Percentiles rank a stretch among this genome's conserved stretches.
phyloP scores from a whole-genome alignment of 2,329 filamentous ascomycete species.

The Sphaerulina musiva region DNA sequence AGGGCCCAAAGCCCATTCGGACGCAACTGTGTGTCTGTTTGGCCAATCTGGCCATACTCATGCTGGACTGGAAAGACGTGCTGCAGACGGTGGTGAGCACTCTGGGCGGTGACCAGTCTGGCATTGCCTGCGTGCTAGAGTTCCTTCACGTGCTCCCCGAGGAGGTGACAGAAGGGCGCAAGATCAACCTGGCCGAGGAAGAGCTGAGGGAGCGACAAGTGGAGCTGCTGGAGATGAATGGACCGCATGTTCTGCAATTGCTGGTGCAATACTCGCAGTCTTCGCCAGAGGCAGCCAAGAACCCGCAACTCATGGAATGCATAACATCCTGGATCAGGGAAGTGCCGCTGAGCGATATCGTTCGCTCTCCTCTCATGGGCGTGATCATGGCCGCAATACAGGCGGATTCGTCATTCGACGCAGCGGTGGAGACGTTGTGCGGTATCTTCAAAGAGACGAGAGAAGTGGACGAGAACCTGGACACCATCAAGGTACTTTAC shows the following conservation, averaged over 20 bases:
- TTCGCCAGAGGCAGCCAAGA: slow-evolving; percentile 78
- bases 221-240: slow-evolving; percentile 86
- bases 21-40: slow-evolving; percentile 93
- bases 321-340: slow-evolving; percentile 96
- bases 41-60: slow-evolving; percentile 90
- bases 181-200: slow-evolving; percentile 99
- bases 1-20: slow-evolving; percentile 68
- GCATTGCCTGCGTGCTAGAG: slow-evolving; percentile 82
- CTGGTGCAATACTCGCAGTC: slow-evolving; percentile 88
- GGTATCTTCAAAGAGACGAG: slow-evolving; percentile 85
- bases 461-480: slow-evolving; percentile 84
- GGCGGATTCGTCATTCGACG: slow-evolving; percentile 70
- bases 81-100: slow-evolving; percentile 71
- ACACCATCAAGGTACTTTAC: slow-evolving; percentile 74
- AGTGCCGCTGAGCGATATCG: slow-evolving; percentile 74
- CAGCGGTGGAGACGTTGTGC: slow-evolving; percentile 87
- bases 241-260: slow-evolving; percentile 75
- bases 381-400: slow-evolving; percentile 72
- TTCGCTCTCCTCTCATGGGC: slow-evolving; percentile 77
- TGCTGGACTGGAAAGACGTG: slow-evolving; percentile 93
- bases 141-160: slow-evolving; percentile 95
- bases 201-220: slow-evolving; percentile 78
- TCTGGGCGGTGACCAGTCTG: slow-evolving; percentile 68
- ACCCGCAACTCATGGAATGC: slow-evolving; percentile 87
- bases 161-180: slow-evolving; percentile 98